These are phyloP conservation scores for Gymnopus androsaceus DNA, from an alignment of 1,284 basidiomycete species.

Conservation along the genomic window DNA sequence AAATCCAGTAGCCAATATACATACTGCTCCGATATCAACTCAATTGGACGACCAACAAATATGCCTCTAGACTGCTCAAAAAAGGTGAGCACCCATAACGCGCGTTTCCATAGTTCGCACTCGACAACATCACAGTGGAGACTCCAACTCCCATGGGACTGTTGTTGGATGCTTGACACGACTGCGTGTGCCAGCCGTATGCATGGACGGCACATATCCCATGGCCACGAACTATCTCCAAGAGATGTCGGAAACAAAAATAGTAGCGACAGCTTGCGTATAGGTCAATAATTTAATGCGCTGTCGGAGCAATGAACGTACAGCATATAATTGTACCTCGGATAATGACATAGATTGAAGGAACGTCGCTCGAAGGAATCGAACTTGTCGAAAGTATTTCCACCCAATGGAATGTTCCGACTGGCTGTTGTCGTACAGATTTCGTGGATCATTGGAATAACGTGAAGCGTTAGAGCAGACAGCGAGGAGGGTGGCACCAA, in stretches of 20 bases:
- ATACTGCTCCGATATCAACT: conserved; percentile 22
- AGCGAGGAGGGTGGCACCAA: conserved; percentile 47
- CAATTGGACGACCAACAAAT: conserved; percentile 17
- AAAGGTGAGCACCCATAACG: conserved; percentile 12
- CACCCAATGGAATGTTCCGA: conserved; percentile 47
- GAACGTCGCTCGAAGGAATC: not conserved
- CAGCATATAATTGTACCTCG: conserved; percentile 10
- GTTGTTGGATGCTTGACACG: not conserved
- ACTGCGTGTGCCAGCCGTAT: not conserved
- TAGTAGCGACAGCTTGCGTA: not conserved
- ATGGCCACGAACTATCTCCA: not conserved
- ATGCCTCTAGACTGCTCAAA: conserved; percentile 6
- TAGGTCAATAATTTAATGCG: not conserved
- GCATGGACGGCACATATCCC: conserved; percentile 1
- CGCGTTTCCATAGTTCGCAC: conserved; percentile 18
- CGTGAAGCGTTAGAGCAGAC: conserved; percentile 38
- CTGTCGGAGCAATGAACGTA: not conserved
- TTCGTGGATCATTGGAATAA: conserved; percentile 3
- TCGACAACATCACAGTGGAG: conserved; percentile 2
- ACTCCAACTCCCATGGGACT: not conserved
- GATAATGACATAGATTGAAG: conserved; percentile 3
- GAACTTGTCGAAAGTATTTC: conserved; percentile 45
- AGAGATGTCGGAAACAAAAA: not conserved
- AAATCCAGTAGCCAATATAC: not conserved
- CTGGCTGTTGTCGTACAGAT: conserved; percentile 14